A percentile compares a stretch with the other conserved stretches of the same genome.
These are phyloP conservation scores for Leccinum boreale DNA, from an alignment of 768 basidiomycete genomes.

Conservation along the genomic window DNA sequence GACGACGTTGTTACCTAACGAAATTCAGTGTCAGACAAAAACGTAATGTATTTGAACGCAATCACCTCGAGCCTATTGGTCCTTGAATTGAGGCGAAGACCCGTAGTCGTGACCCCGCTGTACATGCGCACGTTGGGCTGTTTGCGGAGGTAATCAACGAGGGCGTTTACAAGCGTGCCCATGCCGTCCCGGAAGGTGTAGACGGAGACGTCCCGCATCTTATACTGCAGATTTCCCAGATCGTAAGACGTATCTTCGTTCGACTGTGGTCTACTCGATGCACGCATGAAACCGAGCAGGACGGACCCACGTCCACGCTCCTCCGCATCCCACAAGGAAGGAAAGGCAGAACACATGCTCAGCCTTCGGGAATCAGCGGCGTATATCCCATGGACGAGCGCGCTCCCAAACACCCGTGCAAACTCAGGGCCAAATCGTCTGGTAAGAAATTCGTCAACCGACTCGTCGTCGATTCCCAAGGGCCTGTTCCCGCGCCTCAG, in stretches of 20 bases:
- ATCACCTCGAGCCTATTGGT: slow-evolving; percentile 46
- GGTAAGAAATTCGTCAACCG: slow-evolving; percentile 71
- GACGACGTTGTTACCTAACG: slow-evolving; percentile 34
- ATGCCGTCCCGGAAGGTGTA: slow-evolving; percentile 83
- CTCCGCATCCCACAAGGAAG: slow-evolving; percentile 67
- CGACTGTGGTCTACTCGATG: slow-evolving; percentile 8
- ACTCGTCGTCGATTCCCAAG: slow-evolving; percentile 59
- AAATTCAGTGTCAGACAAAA: neutral
- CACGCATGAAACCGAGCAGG: slow-evolving; percentile 51
- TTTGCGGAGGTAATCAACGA: slow-evolving; percentile 46
- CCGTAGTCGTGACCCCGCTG: slow-evolving; percentile 37
- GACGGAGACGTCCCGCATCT: slow-evolving; percentile 63
- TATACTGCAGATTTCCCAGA: slow-evolving; percentile 44
- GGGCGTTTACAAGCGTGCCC: slow-evolving; percentile 55
- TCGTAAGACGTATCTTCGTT: slow-evolving; percentile 35
- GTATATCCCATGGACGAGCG: slow-evolving; percentile 91
- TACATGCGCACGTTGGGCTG: slow-evolving; percentile 59
- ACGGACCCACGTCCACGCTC: slow-evolving; percentile 68
- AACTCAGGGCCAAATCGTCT: slow-evolving; percentile 71
- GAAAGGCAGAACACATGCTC: slow-evolving; percentile 76
- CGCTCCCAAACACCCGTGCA: slow-evolving; percentile 72
- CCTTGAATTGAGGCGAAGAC: slow-evolving; percentile 31
- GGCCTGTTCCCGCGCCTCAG: slow-evolving; percentile 47
- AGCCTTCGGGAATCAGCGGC: slow-evolving; percentile 77
- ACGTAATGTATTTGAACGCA: slow-evolving; percentile 1